These are phyloP conservation scores for Cymbomonas tetramitiformis DNA, from an alignment of 139 green algal species.

Conservation along the genomic window DNA sequence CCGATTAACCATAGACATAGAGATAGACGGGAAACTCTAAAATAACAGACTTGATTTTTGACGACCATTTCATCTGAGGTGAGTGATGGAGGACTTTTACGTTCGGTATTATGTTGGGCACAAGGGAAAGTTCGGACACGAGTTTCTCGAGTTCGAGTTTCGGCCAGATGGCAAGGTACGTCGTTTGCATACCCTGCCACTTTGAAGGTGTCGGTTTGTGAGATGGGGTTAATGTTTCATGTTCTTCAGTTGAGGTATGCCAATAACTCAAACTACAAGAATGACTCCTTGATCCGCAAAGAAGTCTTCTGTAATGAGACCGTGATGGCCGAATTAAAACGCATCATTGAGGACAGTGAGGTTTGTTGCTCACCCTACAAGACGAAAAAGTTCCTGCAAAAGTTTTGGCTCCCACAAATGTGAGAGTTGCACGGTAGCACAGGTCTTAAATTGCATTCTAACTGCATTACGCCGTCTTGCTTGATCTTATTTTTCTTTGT, in stretches of 20 bases:
- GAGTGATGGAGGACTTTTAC: slow-evolving; percentile 64
- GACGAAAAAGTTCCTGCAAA: no score
- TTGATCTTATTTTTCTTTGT: no score
- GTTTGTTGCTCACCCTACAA: no score
- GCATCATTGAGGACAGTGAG: slow-evolving; percentile 80
- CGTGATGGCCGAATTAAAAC: slow-evolving; percentile 71
- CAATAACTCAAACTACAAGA: slow-evolving; percentile 98
- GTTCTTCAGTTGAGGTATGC: slow-evolving; percentile 91
- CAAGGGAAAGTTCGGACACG: slow-evolving; percentile 82
- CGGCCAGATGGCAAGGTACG: slow-evolving; percentile 64
- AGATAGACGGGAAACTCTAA: no score
- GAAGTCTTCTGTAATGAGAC: slow-evolving; percentile 46
- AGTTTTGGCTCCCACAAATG: no score
- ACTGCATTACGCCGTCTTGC: no score
- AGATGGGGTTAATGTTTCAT: not conserved
- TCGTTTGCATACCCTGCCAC: not conserved
- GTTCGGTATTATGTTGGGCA: slow-evolving; percentile 82
- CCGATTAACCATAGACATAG: no score
- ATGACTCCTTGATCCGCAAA: slow-evolving; percentile 86
- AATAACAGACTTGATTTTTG: no score
- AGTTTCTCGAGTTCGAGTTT: slow-evolving; percentile 97
- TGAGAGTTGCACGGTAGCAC: no score
- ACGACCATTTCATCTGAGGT: no score
- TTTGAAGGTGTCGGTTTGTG: slow-evolving; percentile 14
- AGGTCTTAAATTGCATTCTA: no score